These are phyloP conservation scores for Pilasporangium apinafurcum DNA, from an alignment of 352 stramenopile genomes.

Conservation along the genomic window DNA sequence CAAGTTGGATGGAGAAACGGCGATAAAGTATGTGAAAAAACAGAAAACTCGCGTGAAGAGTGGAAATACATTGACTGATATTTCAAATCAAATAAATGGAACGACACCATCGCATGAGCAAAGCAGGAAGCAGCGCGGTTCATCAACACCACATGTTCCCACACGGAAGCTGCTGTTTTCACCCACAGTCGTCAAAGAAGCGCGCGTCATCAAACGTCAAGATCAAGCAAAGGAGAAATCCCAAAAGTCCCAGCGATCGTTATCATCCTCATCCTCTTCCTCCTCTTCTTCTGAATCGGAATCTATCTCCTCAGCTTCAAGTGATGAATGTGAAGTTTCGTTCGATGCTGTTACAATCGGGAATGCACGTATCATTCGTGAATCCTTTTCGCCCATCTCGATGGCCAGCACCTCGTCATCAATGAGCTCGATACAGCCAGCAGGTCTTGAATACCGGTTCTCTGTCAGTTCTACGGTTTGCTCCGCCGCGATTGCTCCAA, in stretches of 20 bases:
- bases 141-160: conserved; percentile 7
- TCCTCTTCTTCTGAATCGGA: conserved; percentile 17
- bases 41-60: conserved; percentile 1
- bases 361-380: conserved; percentile 48
- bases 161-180: conserved; percentile 44
- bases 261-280: conserved; percentile 16
- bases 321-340: conserved; percentile 52
- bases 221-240: conserved; percentile 5
- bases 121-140: neutral
- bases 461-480: conserved; percentile 61
- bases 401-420: conserved; percentile 26
- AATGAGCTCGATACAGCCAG: conserved; percentile 9
- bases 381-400: conserved; percentile 36
- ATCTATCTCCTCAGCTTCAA: conserved; percentile 20
- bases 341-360: conserved; percentile 61
- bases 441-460: conserved; percentile 62
- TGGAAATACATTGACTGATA: conserved; percentile 24
- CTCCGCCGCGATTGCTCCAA: conserved; percentile 65
- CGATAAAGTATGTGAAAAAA: conserved; percentile 4
- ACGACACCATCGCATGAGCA: neutral
- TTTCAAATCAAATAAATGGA: conserved; percentile 21
- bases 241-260: neutral
- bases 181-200: conserved; percentile 25
- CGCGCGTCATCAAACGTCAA: neutral
- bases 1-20: neutral